Percentiles rank a stretch among this genome's conserved stretches.
Conservation (phyloP, 495 filamentous ascomycete species). For the Aspergillus bertholletiae region DNA sequence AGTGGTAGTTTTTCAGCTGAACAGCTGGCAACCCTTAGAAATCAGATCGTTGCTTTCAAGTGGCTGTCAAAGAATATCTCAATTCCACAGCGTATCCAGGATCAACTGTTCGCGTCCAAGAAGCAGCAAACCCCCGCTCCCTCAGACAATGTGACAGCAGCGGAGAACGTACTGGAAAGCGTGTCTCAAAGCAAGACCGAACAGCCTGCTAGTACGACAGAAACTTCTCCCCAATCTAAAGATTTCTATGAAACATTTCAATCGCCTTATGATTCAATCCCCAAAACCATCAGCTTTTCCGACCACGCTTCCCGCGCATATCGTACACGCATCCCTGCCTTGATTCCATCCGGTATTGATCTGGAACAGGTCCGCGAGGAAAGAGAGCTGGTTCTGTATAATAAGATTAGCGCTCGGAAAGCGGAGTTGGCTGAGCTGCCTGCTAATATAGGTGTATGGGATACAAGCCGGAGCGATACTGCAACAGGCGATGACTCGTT, state of each 20-base stretch:
- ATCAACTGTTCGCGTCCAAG: conserved; percentile 69
- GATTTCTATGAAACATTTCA: conserved; percentile 61
- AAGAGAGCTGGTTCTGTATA: conserved; percentile 82
- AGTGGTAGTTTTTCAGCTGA: conserved; percentile 60
- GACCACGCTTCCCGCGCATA: conserved; percentile 70
- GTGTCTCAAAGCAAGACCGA: conserved; percentile 33
- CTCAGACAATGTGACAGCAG: conserved; percentile 53
- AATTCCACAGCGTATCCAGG: conserved; percentile 68
- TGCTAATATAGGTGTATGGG: conserved; percentile 80
- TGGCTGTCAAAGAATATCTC: conserved; percentile 74
- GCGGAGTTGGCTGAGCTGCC: conserved; percentile 75
- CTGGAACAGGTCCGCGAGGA: conserved; percentile 79
- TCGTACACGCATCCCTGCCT: conserved; percentile 73
- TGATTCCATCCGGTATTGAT: conserved; percentile 80
- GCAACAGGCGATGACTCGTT: conserved; percentile 74
- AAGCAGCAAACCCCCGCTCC: conserved; percentile 58
- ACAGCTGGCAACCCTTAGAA: conserved; percentile 66
- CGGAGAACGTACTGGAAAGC: conserved; percentile 51
- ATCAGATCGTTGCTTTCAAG: conserved; percentile 82
- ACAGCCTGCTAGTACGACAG: conserved; percentile 30
- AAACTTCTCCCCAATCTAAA: conserved; percentile 25
- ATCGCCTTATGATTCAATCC: conserved; percentile 59
- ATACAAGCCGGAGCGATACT: conserved; percentile 65
- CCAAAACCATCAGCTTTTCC: conserved; percentile 66
- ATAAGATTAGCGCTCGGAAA: conserved; percentile 79